phyloP scores from a whole-genome alignment of 2,329 filamentous ascomycete species.

The Trichoderma koningiopsis region DNA sequence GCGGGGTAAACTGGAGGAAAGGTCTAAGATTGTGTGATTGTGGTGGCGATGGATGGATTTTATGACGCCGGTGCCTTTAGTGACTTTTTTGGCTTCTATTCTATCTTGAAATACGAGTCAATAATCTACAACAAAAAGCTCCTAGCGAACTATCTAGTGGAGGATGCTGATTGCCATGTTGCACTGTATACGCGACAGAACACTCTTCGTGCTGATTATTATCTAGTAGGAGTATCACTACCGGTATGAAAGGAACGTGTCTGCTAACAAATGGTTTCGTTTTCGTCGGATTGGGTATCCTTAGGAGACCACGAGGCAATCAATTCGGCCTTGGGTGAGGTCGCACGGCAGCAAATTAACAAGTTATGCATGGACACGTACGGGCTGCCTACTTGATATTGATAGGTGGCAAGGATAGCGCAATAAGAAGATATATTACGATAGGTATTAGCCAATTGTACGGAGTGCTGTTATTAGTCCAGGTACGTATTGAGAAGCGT shows the following conservation, averaged over 20 bases:
- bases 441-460: not conserved
- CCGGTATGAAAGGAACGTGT: not conserved
- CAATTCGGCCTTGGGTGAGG: not conserved
- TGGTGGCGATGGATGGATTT: not conserved
- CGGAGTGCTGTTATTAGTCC: not conserved
- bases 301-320: not conserved
- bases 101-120: not conserved
- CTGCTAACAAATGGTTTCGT: not conserved
- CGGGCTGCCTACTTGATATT: not conserved
- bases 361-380: slow-evolving; percentile 3
- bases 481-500: not conserved
- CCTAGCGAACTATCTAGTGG: not conserved
- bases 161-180: not conserved
- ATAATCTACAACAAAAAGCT: not conserved
- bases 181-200: slow-evolving; percentile 3
- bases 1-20: slow-evolving; percentile 18
- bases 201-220: not conserved
- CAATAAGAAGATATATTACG: not conserved
- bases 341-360: not conserved
- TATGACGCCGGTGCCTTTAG: not conserved
- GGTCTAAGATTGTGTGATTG: slow-evolving; percentile 11
- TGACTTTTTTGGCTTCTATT: not conserved
- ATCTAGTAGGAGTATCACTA: not conserved
- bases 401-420: not conserved
- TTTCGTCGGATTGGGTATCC: not conserved